These are phyloP conservation scores for Aleurites moluccanus DNA, from an alignment of 441 rosid species.

Conservation along the genomic window DNA sequence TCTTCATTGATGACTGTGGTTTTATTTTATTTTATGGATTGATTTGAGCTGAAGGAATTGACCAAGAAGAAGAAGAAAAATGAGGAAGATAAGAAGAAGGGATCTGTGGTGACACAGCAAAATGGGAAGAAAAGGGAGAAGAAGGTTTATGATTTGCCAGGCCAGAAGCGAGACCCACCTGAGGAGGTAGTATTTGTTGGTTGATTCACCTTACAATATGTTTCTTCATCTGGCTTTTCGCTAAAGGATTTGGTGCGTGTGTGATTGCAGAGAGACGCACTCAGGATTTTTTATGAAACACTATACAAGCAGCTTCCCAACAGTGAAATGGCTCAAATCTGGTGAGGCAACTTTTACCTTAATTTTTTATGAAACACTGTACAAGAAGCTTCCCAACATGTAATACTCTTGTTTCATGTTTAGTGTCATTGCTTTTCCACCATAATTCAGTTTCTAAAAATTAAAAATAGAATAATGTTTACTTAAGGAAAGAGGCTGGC, in stretches of 20 bases:
- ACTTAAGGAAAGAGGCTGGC: not conserved
- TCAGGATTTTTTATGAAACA: constrained; percentile 86
- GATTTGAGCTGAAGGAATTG: constrained; percentile 36
- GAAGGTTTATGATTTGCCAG: constrained; percentile 82
- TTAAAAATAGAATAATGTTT: not conserved
- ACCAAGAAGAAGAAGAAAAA: constrained; percentile 52
- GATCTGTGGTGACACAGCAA: constrained; percentile 19
- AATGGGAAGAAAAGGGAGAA: constrained; percentile 61
- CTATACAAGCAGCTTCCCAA: constrained; percentile 69
- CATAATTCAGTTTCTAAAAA: not conserved
- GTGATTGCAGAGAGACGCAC: constrained; percentile 82
- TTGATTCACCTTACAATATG: constrained; percentile 10
- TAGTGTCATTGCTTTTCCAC: constrained; percentile 7
- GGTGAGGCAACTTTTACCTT: constrained; percentile 48
- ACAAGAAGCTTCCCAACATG: not conserved
- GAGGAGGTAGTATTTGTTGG: constrained; percentile 51
- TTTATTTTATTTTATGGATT: constrained; percentile 5
- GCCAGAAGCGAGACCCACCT: constrained; percentile 85
- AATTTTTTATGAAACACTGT: not conserved
- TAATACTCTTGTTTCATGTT: constrained; percentile 3
- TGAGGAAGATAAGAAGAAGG: constrained; percentile 33
- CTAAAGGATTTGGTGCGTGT: constrained; percentile 14
- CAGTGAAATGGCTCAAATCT: constrained; percentile 92
- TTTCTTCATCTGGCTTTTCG: not conserved
- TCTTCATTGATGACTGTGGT: constrained; percentile 14